Conservation (phyloP, 1,284 basidiomycete species). For the Cystobasidium slooffiae region DNA sequence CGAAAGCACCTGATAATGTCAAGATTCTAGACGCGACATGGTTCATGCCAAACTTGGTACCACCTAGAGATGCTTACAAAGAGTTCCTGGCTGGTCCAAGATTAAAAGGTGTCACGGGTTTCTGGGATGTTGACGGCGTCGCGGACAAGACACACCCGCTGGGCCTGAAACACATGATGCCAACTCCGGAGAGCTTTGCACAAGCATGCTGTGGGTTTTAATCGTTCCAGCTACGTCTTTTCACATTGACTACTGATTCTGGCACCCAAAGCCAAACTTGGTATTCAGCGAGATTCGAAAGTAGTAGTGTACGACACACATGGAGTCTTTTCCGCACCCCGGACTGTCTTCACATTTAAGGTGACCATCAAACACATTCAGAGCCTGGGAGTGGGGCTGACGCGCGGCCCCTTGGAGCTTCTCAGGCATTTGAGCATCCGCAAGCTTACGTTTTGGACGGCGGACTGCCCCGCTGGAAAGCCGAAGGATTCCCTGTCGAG, state of each 20-base stretch:
- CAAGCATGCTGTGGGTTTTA: slow-evolving; percentile 66
- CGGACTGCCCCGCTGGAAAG: slow-evolving; percentile 81
- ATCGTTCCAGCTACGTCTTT: not conserved
- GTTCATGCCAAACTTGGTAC: slow-evolving; percentile 82
- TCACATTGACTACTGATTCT: slow-evolving; percentile 53
- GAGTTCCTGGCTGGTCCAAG: slow-evolving; percentile 69
- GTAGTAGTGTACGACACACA: slow-evolving; percentile 88
- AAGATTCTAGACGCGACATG: slow-evolving; percentile 70
- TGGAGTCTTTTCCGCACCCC: slow-evolving; percentile 85
- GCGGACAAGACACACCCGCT: slow-evolving; percentile 54
- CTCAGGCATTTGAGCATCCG: slow-evolving; percentile 74
- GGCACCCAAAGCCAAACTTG: slow-evolving; percentile 61
- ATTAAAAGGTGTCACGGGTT: slow-evolving; percentile 70
- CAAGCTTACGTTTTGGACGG: slow-evolving; percentile 86
- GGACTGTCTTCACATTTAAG: slow-evolving; percentile 89
- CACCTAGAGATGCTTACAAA: slow-evolving; percentile 62
- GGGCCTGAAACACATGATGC: slow-evolving; percentile 93
- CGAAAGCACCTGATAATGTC: slow-evolving; percentile 42
- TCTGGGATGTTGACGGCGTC: slow-evolving; percentile 78
- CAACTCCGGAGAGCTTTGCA: slow-evolving; percentile 72
- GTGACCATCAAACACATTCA: slow-evolving; percentile 50
- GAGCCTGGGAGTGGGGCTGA: not conserved
- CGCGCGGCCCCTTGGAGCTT: not conserved
- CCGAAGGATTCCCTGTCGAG: slow-evolving; percentile 70
- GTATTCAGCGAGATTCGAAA: slow-evolving; percentile 74